Evolutionary conservation across 2,329 filamentous ascomycete species (phyloP).

Genomic region (Phaeophleospora eucalypticola): DNA sequence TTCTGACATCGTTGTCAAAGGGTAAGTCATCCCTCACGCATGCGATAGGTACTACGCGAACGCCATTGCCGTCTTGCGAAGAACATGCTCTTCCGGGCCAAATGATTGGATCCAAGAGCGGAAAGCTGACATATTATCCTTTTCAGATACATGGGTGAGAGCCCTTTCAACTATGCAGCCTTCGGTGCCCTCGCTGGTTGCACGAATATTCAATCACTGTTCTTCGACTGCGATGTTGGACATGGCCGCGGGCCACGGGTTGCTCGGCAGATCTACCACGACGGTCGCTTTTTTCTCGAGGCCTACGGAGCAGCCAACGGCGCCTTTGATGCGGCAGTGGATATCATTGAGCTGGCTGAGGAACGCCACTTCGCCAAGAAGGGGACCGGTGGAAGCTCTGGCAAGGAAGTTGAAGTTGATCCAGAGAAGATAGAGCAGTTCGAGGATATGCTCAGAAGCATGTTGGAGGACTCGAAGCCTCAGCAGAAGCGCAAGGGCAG

Average conservation of each 20-base stretch:
- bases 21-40: slow-evolving; percentile 7
- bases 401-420: slow-evolving; percentile 2
- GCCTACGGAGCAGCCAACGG: slow-evolving; percentile 24
- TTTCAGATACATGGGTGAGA: neutral
- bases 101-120: neutral
- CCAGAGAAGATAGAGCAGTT: slow-evolving; percentile 10
- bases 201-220: slow-evolving; percentile 23
- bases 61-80: too few species aligned
- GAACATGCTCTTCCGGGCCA: too few species aligned
- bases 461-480: too few species aligned
- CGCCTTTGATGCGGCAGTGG: slow-evolving; percentile 21
- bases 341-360: slow-evolving; percentile 21
- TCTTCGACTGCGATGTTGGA: slow-evolving; percentile 22
- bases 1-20: slow-evolving; percentile 19
- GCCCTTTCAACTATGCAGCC: slow-evolving; percentile 18
- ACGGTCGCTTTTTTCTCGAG: slow-evolving; percentile 27
- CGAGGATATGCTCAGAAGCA: slow-evolving; percentile 3
- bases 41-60: neutral
- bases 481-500: too few species aligned
- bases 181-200: slow-evolving; percentile 26
- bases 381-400: neutral
- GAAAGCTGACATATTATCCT: neutral
- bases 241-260: slow-evolving; percentile 10
- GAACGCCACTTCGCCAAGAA: slow-evolving; percentile 17
- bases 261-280: slow-evolving; percentile 23